Evolutionary conservation across 768 basidiomycete genomes (phyloP).

Genomic region (Pholiota molesta): DNA sequence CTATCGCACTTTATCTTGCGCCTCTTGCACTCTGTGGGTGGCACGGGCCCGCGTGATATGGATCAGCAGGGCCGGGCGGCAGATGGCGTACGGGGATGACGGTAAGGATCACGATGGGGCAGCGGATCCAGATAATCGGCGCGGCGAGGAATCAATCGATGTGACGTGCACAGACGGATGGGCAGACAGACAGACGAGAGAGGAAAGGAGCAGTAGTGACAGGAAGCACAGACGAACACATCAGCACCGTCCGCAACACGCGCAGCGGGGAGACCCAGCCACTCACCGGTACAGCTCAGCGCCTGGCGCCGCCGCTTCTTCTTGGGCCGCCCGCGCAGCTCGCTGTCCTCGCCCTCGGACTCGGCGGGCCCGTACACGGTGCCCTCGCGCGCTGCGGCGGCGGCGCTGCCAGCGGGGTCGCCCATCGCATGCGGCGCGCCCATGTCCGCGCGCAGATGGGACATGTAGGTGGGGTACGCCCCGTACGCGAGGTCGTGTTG

Average conservation of each 20-base stretch:
- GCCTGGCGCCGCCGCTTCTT: conserved; percentile 85
- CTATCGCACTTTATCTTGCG: conserved; percentile 90
- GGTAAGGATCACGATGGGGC: neutral
- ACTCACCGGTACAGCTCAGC: conserved; percentile 81
- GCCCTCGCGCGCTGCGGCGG: conserved; percentile 20
- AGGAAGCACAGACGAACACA: neutral
- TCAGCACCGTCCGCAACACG: no score
- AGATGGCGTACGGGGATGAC: conserved; percentile 21
- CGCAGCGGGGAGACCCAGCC: no score
- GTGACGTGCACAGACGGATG: no score
- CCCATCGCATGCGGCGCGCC: neutral
- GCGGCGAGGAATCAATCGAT: no score
- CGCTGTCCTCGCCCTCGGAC: conserved; percentile 59
- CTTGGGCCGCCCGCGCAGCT: conserved; percentile 66
- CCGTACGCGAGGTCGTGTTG: neutral
- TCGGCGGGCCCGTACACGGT: conserved; percentile 43
- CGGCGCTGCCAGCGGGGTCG: conserved; percentile 9
- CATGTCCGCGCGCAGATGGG: conserved; percentile 7
- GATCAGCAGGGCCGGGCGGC: conserved; percentile 29
- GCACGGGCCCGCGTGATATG: conserved; percentile 28
- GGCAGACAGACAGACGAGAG: no score
- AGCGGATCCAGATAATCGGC: neutral
- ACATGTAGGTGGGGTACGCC: conserved; percentile 10
- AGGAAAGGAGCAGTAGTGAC: neutral
- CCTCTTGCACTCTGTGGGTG: conserved; percentile 71